A percentile compares a stretch with the other conserved stretches of the same genome.
Conservation (phyloP, 2,329 filamentous ascomycete species). For the Ceratocystis lukuohia region DNA sequence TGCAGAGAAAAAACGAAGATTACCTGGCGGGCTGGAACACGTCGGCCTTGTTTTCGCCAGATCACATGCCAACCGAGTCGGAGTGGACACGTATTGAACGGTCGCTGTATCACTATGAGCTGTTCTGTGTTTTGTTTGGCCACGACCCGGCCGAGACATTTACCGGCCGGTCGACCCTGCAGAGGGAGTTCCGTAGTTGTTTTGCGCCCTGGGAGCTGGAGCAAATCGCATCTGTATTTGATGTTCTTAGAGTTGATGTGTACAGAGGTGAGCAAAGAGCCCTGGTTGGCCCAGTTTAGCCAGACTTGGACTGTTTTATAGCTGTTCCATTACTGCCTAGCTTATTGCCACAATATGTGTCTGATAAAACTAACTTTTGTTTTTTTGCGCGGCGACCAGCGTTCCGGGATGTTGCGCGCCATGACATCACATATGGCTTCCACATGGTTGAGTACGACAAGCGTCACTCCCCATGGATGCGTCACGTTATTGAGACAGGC, state of each 20-base stretch:
- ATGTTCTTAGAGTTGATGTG: constrained; percentile 5
- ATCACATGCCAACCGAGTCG: neutral
- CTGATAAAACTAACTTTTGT: constrained; percentile 5
- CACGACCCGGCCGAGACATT: constrained; percentile 1
- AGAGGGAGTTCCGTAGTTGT: constrained; percentile 10
- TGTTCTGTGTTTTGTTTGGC: constrained; percentile 17
- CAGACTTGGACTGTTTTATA: neutral
- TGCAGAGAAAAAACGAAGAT: neutral
- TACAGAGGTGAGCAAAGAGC: constrained; percentile 11
- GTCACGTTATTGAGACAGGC: constrained; percentile 16
- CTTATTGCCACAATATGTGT: neutral
- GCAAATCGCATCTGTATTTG: constrained; percentile 18
- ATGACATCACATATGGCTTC: constrained; percentile 18
- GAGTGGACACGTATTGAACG: constrained; percentile 14
- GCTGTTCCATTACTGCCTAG: neutral
- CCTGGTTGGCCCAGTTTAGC: too few species aligned
- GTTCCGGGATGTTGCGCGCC: constrained; percentile 19
- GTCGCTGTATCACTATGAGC: constrained; percentile 15
- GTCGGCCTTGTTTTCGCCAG: constrained; percentile 5
- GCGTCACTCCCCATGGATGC: constrained; percentile 15
- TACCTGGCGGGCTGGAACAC: constrained; percentile 12
- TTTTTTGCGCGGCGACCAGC: constrained; percentile 6
- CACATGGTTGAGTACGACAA: constrained; percentile 15
- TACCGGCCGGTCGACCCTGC: constrained; percentile 2
- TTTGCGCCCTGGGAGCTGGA: constrained; percentile 16